Evolutionary conservation across 1,139 yeast genomes (phyloP), one percentile per base, ranked within the genome.

Genomic region (Suhomyces bribrorum): DNA sequence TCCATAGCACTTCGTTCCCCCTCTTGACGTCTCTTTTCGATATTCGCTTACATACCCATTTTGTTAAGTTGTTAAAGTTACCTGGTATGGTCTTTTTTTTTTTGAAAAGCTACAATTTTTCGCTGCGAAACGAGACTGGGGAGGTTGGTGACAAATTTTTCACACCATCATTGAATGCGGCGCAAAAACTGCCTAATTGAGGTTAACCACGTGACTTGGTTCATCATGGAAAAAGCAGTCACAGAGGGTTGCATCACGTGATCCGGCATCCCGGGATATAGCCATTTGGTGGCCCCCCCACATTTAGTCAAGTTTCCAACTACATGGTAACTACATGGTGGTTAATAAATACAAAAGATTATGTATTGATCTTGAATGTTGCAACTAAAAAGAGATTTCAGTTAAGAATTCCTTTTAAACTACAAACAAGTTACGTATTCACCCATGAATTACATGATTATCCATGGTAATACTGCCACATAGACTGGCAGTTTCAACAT

Each of bases 1-100:
- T n/a, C n/a, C n/a, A n/a, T n/a, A n/a, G n/a, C n/a, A n/a, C n/a
- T n/a, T n/a, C n/a, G n/a, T n/a, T n/a, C n/a, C n/a, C n/a, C n/a
- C n/a, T n/a, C n/a, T n/a, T n/a, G n/a, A n/a, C n/a, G n/a, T n/a
- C n/a, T n/a, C n/a, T n/a, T n/a, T n/a, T n/a, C n/a, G n/a, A n/a
- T n/a, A n/a, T n/a, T n/a, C n/a, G n/a, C n/a, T 36, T 41, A 47
- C 50, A 47, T 47, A 47, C 52, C 52, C 52, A 48, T 48, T 45
- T 47, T 48, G 48, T 38, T 27, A 38, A 40, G 39, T 38, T 38
- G 47, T 39, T 45, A 38, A 34, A 37, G 43, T 37, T 32, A 29
- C 31, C 29, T 18, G 33, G 32, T 25, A 22, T 23, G 29, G 34
- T 32, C 28, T 32, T 40, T 36, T 32, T 25, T 32, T 40, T 36